Conservation (phyloP, 2,329 filamentous ascomycete species). For the Neofusicoccum sp. region DNA sequence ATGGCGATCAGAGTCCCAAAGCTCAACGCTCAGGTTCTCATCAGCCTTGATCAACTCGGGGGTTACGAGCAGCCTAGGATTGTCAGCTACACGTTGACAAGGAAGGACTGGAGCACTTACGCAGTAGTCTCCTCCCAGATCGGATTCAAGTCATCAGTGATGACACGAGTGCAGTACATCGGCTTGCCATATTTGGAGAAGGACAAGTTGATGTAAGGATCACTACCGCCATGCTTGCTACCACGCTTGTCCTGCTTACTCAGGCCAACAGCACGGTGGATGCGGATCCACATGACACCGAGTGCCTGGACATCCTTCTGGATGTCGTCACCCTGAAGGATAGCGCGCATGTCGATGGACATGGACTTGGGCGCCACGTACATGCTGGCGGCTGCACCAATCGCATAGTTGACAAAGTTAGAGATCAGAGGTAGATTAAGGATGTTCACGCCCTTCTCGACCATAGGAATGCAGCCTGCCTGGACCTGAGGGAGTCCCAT, state of each 20-base stretch:
- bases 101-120: neutral
- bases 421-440: conserved; percentile 90
- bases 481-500: conserved; percentile 92
- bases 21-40: conserved; percentile 88
- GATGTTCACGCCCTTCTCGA: conserved; percentile 88
- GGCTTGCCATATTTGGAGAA: conserved; percentile 98
- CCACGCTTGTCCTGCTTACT: conserved; percentile 90
- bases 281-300: conserved; percentile 89
- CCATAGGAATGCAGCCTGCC: conserved; percentile 88
- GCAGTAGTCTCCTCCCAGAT: conserved; percentile 88
- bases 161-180: conserved; percentile 95
- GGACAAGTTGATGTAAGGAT: conserved; percentile 91
- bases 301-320: conserved; percentile 86
- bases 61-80: conserved; percentile 68
- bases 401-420: conserved; percentile 96
- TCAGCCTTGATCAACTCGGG: conserved; percentile 89
- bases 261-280: conserved; percentile 82
- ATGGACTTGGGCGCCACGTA: conserved; percentile 95
- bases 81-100: neutral
- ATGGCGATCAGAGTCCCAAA: conserved; percentile 94
- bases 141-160: conserved; percentile 91
- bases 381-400: conserved; percentile 81
- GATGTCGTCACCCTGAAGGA: conserved; percentile 88
- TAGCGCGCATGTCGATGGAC: conserved; percentile 86
- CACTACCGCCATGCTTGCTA: conserved; percentile 82